Evolutionary conservation across 169 alveolate species (phyloP), one percentile per base, ranked within the genome.

Genomic region (Nephromyces sp.): DNA sequence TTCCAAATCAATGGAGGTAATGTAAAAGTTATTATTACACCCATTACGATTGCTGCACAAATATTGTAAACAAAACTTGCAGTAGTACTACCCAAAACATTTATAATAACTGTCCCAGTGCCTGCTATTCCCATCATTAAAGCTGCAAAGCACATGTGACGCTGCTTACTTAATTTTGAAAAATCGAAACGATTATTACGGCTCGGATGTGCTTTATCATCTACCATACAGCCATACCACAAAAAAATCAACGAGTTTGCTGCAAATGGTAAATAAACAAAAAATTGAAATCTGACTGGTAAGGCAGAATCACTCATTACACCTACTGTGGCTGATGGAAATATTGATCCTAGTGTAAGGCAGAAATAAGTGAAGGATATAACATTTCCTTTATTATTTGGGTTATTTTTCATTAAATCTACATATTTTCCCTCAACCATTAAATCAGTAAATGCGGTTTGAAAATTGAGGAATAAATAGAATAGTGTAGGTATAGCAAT

Each of bases 1-100:
- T 30, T 29, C 15, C 78, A 72, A 29, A 76, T 72, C 4, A 21
- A 32, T 30, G 27, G 72, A 21, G 78, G 78, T 6, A 72, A 64
- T 29, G 64, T 70, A 52, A 29, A 21, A 34, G 34, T 22, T 27
- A 68, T 57, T 22, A 25, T 52, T 1, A 4, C 51, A 21, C 68
- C 27, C 33, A 76, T 31, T 28, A 52, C 24, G 1, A 69, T 64
- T 34, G 69, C 35, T 25, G 21, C 66, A 2, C 29, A 22, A 15
- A 3, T 0, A 24, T 52, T 31, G 64, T 62, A 57, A 24, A 27
- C n/a, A 3, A 72, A 15, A 52, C 27, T 57, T 29, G 62, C 53
- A 28, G 34, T 3, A 3, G 15, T 3, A 6, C 3, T 6, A 30
- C 62, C 71, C 5, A 15, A 15, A 8, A 24, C 3, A 5, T 3